phyloP scores from a whole-genome alignment of 1,139 yeast species.

The Candida sp. region DNA sequence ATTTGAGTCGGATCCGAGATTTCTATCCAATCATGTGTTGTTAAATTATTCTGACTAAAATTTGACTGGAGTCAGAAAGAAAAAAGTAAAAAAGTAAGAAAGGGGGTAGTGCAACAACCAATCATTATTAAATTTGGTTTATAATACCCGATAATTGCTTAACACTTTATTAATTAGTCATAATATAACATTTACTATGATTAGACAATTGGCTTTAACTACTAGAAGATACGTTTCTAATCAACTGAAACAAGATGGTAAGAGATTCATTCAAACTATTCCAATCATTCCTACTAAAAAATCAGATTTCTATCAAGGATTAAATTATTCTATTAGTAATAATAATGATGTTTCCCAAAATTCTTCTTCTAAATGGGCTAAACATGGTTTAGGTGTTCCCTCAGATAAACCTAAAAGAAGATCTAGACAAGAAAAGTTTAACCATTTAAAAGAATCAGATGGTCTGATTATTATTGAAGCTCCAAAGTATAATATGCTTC shows the following conservation, averaged over 20 bases:
- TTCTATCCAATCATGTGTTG: constrained; percentile 7
- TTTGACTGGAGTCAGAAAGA: constrained; percentile 1
- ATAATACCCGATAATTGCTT: no score
- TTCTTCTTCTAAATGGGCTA: constrained; percentile 17
- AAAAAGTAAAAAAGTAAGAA: constrained; percentile 1
- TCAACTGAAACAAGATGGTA: constrained; percentile 25
- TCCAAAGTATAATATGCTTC: constrained; percentile 4
- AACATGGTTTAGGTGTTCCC: constrained; percentile 14
- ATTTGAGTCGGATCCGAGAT: no score
- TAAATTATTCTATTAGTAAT: constrained; percentile 16
- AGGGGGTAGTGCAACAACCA: neutral
- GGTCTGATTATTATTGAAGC: constrained; percentile 1
- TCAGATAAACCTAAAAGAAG: constrained; percentile 22
- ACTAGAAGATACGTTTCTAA: constrained; percentile 19
- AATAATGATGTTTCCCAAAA: constrained; percentile 8
- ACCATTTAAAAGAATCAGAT: constrained; percentile 1
- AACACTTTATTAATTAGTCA: no score
- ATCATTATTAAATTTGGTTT: neutral
- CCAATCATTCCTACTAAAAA: constrained; percentile 19
- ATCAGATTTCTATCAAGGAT: constrained; percentile 23
- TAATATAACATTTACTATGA: constrained; percentile 1
- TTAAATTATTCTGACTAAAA: constrained; percentile 7
- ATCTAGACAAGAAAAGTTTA: constrained; percentile 31
- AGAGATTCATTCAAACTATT: constrained; percentile 42
- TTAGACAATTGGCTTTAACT: constrained; percentile 3